Base-by-base conservation (phyloP, 2,329 filamentous ascomycete genomes). In the Fusarium sp. region DNA sequence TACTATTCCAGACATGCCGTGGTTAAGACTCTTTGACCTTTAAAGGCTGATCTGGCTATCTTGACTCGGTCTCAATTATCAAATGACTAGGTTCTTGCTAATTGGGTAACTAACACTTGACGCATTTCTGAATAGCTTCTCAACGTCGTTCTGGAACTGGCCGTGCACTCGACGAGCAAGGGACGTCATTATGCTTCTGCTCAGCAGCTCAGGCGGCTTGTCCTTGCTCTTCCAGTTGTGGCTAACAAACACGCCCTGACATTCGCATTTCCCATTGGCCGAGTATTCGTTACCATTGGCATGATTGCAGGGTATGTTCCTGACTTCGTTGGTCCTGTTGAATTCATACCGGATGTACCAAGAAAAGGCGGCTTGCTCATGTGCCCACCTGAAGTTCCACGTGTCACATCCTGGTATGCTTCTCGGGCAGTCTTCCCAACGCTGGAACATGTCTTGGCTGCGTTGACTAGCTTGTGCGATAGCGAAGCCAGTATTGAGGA, bases 401-500 rank as follows among this genome's bases (percentile, higher is more conserved):
- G 51, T 19, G 9, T 42, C 25, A 6, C 55, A 58, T 9, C 55
- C 55, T 0, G 29, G 39, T 2, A 58, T 58, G 3, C 46, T 58
- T 11, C 53, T 8, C 2, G 56, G 56, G 7, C 56, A 59, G 4
- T 62, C 47, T 46, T 57, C 52, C 61, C 61, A 65, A 7, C 45
- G 35, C 9, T 44, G 11, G 25, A 70, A 68, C 19, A 69, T 44
- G 1, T 69, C 51, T 52, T 70, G 57, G 2, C 67, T 68, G 11
- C 67, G 65, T 15, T 60, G 47, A 25, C 65, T 67, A 23, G 67
- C 54, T 42, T 61, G 67, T 5, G 67, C 66, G 3, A 69, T 50
- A 2, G 61, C 38, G 31, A 69, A 69, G 15, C 67, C 67, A 0
- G 67, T 69, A 47, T 69, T 69, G 11, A 58, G 61, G n/a, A 70